These are phyloP conservation scores for Thermochaetoides dissita DNA, from an alignment of 2,329 filamentous ascomycete genomes.

Conservation along the genomic window DNA sequence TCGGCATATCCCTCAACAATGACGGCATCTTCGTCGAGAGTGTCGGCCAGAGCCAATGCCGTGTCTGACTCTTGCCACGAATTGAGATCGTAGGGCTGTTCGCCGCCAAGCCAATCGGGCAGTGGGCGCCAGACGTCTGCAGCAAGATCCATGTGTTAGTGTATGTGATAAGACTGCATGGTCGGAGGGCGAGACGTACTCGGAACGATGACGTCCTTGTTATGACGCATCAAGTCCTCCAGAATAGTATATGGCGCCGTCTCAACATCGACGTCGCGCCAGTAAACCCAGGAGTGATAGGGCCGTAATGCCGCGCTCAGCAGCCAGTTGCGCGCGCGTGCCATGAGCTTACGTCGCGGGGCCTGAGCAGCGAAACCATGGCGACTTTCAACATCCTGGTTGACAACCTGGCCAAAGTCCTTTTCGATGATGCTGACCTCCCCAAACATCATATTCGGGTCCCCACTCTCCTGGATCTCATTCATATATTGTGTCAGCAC, in stretches of 20 bases:
- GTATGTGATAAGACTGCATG: no score
- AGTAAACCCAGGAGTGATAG: conserved; percentile 98
- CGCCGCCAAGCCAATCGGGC: conserved; percentile 94
- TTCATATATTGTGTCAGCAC: conserved; percentile 64
- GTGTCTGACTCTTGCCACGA: conserved; percentile 99
- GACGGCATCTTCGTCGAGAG: conserved; percentile 90
- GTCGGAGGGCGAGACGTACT: conserved; percentile 51
- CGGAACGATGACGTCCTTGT: conserved; percentile 96
- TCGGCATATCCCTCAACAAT: conserved; percentile 98
- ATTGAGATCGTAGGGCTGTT: conserved; percentile 96
- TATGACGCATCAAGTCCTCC: conserved; percentile 95
- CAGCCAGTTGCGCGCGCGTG: conserved; percentile 93
- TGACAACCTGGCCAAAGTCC: conserved; percentile 95
- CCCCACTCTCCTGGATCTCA: conserved; percentile 63
- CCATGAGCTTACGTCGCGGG: conserved; percentile 88
- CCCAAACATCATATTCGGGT: conserved; percentile 72
- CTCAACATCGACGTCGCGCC: conserved; percentile 96
- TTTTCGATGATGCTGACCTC: conserved; percentile 98
- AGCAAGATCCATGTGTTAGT: background rate
- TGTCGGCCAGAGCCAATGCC: conserved; percentile 81
- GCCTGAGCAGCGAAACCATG: conserved; percentile 97
- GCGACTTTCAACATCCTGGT: conserved; percentile 92
- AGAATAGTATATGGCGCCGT: conserved; percentile 93
- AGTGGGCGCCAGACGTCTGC: conserved; percentile 97
- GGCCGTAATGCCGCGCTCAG: conserved; percentile 83